Percentiles rank a stretch among this genome's conserved stretches.
These are phyloP conservation scores for Rhodotorula sp. DNA, from an alignment of 1,284 basidiomycete species.

Conservation along the genomic window DNA sequence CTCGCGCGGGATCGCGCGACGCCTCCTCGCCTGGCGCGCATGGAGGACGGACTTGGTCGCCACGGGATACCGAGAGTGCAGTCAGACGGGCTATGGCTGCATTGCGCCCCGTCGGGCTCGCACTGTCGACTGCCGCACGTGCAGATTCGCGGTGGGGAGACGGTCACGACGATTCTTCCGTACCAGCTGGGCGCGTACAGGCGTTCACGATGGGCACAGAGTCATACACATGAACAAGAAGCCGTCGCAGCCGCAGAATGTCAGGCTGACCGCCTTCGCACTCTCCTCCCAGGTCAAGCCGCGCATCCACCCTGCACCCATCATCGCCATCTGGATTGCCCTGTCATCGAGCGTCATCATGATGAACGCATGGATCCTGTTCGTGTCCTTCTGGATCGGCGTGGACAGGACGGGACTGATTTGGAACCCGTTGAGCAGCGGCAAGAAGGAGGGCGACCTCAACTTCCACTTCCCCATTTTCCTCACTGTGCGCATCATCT, in stretches of 20 bases:
- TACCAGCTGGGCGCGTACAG: no score
- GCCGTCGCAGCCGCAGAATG: no score
- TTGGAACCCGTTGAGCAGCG: background rate
- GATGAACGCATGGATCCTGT: conserved; percentile 43
- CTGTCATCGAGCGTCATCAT: conserved; percentile 42
- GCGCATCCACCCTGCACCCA: conserved; percentile 33
- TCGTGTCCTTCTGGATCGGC: background rate
- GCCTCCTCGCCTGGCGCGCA: background rate
- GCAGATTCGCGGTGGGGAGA: no score
- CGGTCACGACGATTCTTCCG: no score
- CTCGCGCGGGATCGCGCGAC: background rate
- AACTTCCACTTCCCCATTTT: conserved; percentile 49
- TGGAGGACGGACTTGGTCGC: no score
- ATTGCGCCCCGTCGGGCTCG: no score
- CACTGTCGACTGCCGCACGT: no score
- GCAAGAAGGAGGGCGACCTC: conserved; percentile 7
- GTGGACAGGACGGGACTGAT: background rate
- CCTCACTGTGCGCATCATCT: conserved; percentile 44
- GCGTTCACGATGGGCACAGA: no score
- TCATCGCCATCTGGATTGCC: conserved; percentile 44
- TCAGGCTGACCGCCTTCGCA: no score
- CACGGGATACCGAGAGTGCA: no score
- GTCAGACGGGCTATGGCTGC: no score
- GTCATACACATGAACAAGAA: no score
- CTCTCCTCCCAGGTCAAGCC: conserved; percentile 10